Evolutionary conservation across 179 eudicot genomes (phyloP), one percentile per base, ranked within the genome.

Genomic region (Beta corolliflora): DNA sequence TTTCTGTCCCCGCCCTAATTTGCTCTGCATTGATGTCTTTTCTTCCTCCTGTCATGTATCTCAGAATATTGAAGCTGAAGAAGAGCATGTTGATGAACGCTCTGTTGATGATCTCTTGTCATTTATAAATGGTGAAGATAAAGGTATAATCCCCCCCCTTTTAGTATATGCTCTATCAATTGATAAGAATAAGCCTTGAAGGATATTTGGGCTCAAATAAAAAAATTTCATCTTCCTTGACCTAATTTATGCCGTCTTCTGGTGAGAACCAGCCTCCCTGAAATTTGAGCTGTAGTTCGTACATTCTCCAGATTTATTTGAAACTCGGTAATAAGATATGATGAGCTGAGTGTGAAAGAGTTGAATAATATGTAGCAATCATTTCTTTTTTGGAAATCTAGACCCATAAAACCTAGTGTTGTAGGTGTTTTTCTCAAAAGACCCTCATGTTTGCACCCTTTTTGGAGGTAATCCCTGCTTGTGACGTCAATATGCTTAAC

Each of bases 21-120:
- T 75, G 54, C 64, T 73, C 46, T 46, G 15, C 46, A 56, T 69
- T 75, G 73, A 71, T 81, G 29, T 71, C 55, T 69, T 83, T 75
- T 78, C 36, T 67, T 73, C 13, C 48, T 72, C 36, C 50, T 82
- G 23, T 83, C 19, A 25, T 71, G 75, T 82, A 50, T 80, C 87
- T 85, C 88, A 93, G 97, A 84, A 64, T 86, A 81, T 72, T 81
- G 93, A 88, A 74, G 75, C 78, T 73, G 88, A 90, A 84, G 93
- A 93, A 84, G 93, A 90, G 81, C 86, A 73, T 60, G 85, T 82
- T 79, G 95, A 93, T 85, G 84, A 92, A 73, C 95, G 97, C 23
- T 93, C 95, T 48, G 91, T 93, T 36, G 97, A 93, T 83, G 97
- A 93, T 86, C 95, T 93, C 78, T 87, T 93, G 77, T 89, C 89